phyloP scores from a whole-genome alignment of 2,329 filamentous ascomycete genomes.

The Eutypa lata region DNA sequence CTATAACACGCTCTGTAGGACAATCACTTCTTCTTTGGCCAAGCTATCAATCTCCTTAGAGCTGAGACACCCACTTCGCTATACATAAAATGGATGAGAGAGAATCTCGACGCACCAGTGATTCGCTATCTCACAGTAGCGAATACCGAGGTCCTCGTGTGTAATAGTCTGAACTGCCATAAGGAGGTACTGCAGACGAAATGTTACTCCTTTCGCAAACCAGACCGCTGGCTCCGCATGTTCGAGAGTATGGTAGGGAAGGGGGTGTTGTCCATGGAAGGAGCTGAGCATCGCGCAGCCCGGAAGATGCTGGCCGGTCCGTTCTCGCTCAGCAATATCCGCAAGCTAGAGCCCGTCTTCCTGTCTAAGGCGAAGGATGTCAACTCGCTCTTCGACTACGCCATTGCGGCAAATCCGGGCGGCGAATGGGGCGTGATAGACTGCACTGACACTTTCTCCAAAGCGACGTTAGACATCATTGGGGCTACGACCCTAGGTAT shows the following conservation, averaged over 20 bases:
- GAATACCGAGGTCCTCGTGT: constrained; percentile 24
- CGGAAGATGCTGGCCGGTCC: constrained; percentile 9
- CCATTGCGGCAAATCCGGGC: constrained; percentile 1
- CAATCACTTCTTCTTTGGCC: constrained; percentile 19
- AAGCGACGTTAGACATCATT: constrained; percentile 12
- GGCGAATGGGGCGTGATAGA: constrained; percentile 5
- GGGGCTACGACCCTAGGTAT: constrained; percentile 7
- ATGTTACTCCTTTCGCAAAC: constrained; percentile 19
- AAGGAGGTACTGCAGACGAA: constrained; percentile 27
- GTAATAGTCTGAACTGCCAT: constrained; percentile 21
- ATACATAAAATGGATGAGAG: constrained; percentile 22
- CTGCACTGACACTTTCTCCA: constrained; percentile 5
- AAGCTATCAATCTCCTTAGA: constrained; percentile 15
- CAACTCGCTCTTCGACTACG: constrained; percentile 2
- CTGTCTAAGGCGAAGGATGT: constrained; percentile 5
- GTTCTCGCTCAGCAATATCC: constrained; percentile 9
- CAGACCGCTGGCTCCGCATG: constrained; percentile 8
- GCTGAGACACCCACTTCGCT: constrained; percentile 13
- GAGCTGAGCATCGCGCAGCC: constrained; percentile 7
- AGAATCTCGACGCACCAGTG: constrained; percentile 23
- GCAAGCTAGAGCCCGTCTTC: constrained; percentile 10
- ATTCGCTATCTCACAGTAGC: constrained; percentile 26
- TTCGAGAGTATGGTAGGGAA: constrained; percentile 8
- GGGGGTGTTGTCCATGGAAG: constrained; percentile 10
- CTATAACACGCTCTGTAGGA: constrained; percentile 7